These are phyloP conservation scores for Passiflora organensis DNA, from an alignment of 345 rosid species.

Conservation along the genomic window DNA sequence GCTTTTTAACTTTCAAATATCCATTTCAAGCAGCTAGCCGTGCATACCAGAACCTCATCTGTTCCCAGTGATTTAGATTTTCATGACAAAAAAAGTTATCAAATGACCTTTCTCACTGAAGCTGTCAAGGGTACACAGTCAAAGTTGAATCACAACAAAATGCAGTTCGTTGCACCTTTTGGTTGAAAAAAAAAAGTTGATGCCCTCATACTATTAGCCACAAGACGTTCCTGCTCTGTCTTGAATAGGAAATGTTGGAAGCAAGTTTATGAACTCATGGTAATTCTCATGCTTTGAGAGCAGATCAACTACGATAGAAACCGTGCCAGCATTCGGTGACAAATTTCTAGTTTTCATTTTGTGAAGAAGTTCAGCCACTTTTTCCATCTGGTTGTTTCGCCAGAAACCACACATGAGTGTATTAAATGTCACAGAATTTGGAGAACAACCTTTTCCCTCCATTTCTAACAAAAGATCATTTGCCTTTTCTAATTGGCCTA, in stretches of 20 bases:
- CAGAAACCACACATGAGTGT: slow-evolving; percentile 16
- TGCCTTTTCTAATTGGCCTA: slow-evolving; percentile 14
- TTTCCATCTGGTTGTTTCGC: slow-evolving; percentile 1
- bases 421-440: slow-evolving; percentile 17
- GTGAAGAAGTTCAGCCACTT: slow-evolving; percentile 25
- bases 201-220: not conserved
- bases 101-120: not conserved
- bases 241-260: slow-evolving; percentile 28
- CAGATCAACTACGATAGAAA: slow-evolving; percentile 19
- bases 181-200: not conserved
- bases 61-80: too few species aligned
- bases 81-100: not conserved
- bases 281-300: slow-evolving; percentile 24
- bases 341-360: slow-evolving; percentile 33
- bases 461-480: slow-evolving; percentile 16
- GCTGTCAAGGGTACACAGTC: not conserved
- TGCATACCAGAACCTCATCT: not conserved
- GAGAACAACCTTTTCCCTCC: slow-evolving; percentile 28
- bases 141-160: not conserved
- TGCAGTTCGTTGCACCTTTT: not conserved
- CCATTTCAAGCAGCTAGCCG: not conserved
- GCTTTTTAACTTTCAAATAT: not conserved
- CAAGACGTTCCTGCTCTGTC: not conserved
- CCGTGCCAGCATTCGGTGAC: slow-evolving; percentile 18
- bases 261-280: slow-evolving; percentile 17